A percentile compares a stretch with the other conserved stretches of the same genome.
phyloP scores from a whole-genome alignment of 1,139 yeast genomes.

The Hemisphaericaspora subhashii region DNA sequence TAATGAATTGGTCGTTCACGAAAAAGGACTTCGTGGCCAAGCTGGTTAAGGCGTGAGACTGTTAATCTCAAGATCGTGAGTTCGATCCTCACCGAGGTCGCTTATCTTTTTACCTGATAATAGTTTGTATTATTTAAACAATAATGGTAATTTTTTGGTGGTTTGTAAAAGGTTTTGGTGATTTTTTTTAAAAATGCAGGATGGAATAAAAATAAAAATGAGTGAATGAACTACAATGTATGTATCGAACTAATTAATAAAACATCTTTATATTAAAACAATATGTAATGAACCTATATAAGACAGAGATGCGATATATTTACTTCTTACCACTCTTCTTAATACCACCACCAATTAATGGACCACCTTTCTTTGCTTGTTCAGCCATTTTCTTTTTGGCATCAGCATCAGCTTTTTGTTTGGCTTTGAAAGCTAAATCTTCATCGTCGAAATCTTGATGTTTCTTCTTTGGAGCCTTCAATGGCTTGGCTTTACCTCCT shows the following conservation, averaged over 20 bases:
- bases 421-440: slow-evolving; percentile 85
- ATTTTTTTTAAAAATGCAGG: no score
- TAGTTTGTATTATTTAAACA: neutral
- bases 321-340: slow-evolving; percentile 77
- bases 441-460: slow-evolving; percentile 79
- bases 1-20: neutral
- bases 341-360: slow-evolving; percentile 90
- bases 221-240: no score
- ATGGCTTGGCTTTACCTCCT: slow-evolving; percentile 72
- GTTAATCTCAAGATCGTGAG: slow-evolving; percentile 62
- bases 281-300: no score
- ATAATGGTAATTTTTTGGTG: no score
- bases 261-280: no score
- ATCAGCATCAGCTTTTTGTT: slow-evolving; percentile 92
- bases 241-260: neutral
- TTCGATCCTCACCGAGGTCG: slow-evolving; percentile 50
- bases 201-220: no score
- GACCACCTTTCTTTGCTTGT: slow-evolving; percentile 87
- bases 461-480: slow-evolving; percentile 72
- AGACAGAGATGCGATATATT: no score
- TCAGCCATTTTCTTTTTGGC: slow-evolving; percentile 90
- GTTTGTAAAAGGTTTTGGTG: no score
- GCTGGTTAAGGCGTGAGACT: slow-evolving; percentile 63
- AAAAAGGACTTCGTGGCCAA: slow-evolving; percentile 57
- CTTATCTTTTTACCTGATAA: neutral